A percentile compares a stretch with the other conserved stretches of the same genome.
phyloP scores from a whole-genome alignment of 2,329 filamentous ascomycete species.

The Conoideocrella luteorostrata region DNA sequence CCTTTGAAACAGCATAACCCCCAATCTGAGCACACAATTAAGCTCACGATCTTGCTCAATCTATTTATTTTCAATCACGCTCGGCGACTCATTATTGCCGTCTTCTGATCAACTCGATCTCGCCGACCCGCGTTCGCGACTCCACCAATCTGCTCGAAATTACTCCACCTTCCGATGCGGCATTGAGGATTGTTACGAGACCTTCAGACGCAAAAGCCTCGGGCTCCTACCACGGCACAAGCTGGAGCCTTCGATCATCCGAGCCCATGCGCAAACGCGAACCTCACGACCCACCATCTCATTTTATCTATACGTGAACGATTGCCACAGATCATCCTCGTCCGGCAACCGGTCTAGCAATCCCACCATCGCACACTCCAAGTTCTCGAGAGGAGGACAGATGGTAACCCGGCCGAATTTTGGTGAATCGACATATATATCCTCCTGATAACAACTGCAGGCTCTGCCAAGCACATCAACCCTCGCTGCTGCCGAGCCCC shows the following conservation, averaged over 20 bases:
- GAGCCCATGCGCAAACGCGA: conserved; percentile 35
- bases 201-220: conserved; percentile 8
- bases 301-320: conserved; percentile 26
- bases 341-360: conserved; percentile 7
- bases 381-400: conserved; percentile 13
- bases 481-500: conserved; percentile 20
- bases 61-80: conserved; percentile 3
- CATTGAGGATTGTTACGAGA: conserved; percentile 17
- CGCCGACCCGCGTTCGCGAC: conserved; percentile 7
- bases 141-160: conserved; percentile 7
- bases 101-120: conserved; percentile 2
- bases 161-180: conserved; percentile 20
- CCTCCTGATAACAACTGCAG: conserved; percentile 6
- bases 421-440: conserved; percentile 10
- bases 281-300: conserved; percentile 24
- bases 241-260: conserved; percentile 14
- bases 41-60: conserved; percentile 6
- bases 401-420: conserved; percentile 17
- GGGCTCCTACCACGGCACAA: conserved; percentile 14
- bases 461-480: conserved; percentile 15
- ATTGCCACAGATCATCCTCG: conserved; percentile 16
- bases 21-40: conserved; percentile 1
- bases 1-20: conserved; percentile 5
- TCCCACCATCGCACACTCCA: background rate
- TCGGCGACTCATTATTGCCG: conserved; percentile 1